phyloP scores from a whole-genome alignment of 2,329 filamentous ascomycete genomes.

The Fusarium concolor region DNA sequence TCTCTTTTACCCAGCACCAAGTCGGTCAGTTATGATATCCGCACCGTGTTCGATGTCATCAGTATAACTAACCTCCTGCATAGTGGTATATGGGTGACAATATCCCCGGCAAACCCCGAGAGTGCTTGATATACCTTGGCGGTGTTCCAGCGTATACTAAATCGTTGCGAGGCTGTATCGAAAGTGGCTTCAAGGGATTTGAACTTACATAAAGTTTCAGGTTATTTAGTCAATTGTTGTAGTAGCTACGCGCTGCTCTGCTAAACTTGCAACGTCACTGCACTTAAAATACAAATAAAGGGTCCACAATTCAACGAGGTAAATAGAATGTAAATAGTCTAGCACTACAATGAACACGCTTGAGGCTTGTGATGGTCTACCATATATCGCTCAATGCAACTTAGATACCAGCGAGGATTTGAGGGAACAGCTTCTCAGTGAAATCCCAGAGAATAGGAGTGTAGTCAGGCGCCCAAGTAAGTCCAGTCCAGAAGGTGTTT shows the following conservation, averaged over 20 bases:
- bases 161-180: neutral
- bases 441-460: constrained; percentile 43
- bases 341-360: neutral
- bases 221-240: no score
- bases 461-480: constrained; percentile 39
- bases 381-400: neutral
- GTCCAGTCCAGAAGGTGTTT: constrained; percentile 54
- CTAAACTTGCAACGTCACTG: no score
- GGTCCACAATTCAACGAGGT: no score
- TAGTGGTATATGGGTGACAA: constrained; percentile 1
- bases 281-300: no score
- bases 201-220: neutral
- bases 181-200: neutral
- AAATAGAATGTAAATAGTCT: neutral
- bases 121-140: neutral
- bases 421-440: constrained; percentile 33
- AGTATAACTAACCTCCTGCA: neutral
- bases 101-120: neutral
- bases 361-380: neutral
- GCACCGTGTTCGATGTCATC: no score
- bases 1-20: neutral
- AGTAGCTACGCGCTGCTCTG: no score
- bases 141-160: neutral
- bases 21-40: neutral
- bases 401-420: constrained; percentile 7